phyloP scores from a whole-genome alignment of 805 yeast genomes.

The Wickerhamomyces alni region DNA sequence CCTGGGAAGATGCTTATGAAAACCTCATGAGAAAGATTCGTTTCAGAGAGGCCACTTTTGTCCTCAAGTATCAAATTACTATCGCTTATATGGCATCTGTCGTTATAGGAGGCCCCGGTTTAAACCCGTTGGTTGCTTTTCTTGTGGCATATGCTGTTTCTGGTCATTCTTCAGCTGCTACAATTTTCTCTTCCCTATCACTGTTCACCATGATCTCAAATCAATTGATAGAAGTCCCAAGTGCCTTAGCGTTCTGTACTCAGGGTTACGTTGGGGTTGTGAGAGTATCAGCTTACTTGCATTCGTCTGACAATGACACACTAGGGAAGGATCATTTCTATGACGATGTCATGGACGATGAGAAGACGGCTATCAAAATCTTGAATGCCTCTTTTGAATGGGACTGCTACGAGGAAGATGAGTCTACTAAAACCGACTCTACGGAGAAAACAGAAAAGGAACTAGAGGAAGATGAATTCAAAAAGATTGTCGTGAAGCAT shows the following conservation, averaged over 20 bases:
- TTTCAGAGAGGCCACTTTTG: constrained; percentile 43
- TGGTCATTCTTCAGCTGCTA: not conserved
- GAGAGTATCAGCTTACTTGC: no score
- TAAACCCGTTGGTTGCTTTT: constrained; percentile 46
- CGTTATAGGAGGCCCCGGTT: constrained; percentile 39
- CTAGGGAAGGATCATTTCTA: not conserved
- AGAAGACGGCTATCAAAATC: not conserved
- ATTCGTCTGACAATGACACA: no score
- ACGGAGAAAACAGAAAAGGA: not conserved
- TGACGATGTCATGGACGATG: not conserved
- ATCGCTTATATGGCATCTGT: constrained; percentile 41
- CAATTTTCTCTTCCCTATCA: not conserved
- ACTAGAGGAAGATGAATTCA: not conserved
- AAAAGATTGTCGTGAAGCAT: no score
- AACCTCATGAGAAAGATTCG: constrained; percentile 44
- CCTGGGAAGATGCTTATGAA: constrained; percentile 77
- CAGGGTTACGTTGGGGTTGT: not conserved
- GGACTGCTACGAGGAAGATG: not conserved
- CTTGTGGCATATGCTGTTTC: constrained; percentile 14
- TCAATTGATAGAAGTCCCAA: not conserved
- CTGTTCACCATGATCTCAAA: not conserved
- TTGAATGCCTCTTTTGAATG: not conserved
- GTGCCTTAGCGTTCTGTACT: not conserved
- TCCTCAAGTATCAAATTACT: constrained; percentile 48
- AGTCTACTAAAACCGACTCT: not conserved